These are phyloP conservation scores for Pythium vanterpoolii DNA, from an alignment of 352 stramenopile genomes.

Conservation along the genomic window DNA sequence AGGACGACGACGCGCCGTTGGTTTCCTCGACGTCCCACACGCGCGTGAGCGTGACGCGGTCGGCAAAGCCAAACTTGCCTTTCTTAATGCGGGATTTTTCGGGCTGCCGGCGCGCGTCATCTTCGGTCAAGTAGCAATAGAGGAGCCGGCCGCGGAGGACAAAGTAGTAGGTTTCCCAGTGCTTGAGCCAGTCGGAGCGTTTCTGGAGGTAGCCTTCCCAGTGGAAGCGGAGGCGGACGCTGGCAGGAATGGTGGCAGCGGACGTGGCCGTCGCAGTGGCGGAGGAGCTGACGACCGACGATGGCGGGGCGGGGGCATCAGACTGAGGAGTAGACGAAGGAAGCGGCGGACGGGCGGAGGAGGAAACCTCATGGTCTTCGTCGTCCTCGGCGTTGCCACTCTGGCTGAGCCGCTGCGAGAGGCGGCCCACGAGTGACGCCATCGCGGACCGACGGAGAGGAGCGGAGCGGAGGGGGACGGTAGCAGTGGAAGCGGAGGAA, in stretches of 20 bases:
- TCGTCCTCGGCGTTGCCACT: conserved; percentile 1
- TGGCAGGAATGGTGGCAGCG: conserved; percentile 24
- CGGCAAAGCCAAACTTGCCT: conserved; percentile 80
- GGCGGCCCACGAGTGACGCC: conserved; percentile 6
- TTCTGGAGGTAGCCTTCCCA: conserved; percentile 88
- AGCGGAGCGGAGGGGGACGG: not conserved
- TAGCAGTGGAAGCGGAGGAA: not conserved
- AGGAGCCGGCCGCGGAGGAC: conserved; percentile 62
- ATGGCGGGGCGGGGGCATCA: not conserved
- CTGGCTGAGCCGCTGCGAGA: conserved; percentile 9
- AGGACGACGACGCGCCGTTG: not conserved
- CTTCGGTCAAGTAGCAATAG: conserved; percentile 83
- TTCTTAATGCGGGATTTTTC: conserved; percentile 90
- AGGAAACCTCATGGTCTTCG: not conserved
- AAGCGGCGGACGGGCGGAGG: not conserved
- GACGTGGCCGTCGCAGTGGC: conserved; percentile 24
- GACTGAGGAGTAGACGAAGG: not conserved
- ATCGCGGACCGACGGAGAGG: not conserved
- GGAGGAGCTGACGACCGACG: conserved; percentile 15
- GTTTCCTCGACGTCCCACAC: conserved; percentile 73
- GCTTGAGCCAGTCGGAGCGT: conserved; percentile 87
- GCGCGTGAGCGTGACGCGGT: conserved; percentile 70
- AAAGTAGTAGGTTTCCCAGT: conserved; percentile 90
- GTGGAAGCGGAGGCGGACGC: conserved; percentile 58
- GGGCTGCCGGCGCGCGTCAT: conserved; percentile 69